Evolutionary conservation across 2,329 filamentous ascomycete genomes (phyloP), one percentile per base, ranked within the genome.

Genomic region (Diaporthe longicolla): DNA sequence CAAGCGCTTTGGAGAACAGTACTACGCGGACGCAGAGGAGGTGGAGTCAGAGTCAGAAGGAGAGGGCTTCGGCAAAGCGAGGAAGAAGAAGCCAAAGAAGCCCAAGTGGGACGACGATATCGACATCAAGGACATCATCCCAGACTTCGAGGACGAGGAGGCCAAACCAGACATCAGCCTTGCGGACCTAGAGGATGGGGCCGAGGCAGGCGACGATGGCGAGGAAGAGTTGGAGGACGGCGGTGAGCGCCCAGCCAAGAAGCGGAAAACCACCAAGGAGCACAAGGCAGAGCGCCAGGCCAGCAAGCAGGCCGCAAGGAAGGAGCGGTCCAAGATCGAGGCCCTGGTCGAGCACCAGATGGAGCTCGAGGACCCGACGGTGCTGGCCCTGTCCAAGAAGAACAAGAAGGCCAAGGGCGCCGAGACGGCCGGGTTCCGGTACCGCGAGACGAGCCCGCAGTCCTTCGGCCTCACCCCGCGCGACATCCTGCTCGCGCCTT

Each of bases 21-120:
- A 99, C 85, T 99, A 99, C 79, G 93, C 92, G 13, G 89, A 93
- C 66, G 83, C 85, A 15, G 91, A 94, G 17, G 88, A 85, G 76
- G 93, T 89, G 24, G 90, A 93, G 32, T 87, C 89, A 1, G 93
- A 91, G 77, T 94, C 93, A 75, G 89, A 86, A 4, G 87, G 83
- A 10, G 85, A 81, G n/a, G 87, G 84, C 65, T 89, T 85, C 54
- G 84, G 84, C 24, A 77, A 83, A 70, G 91, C 90, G 81, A 91
- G 90, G 80, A 91, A 90, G 77, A 92, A 89, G 80, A 88, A 88
- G 76, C 84, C 89, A 13, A 95, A 94, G 87, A 97, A 97, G 85
- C 95, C 94, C 13, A 94, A 91, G 76, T 99, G 96, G 93, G 94
- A 98, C 79, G 95, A 98, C 80, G 97, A 99, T 81, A 98, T 99